These are phyloP conservation scores for Plasmopara halstedii DNA, from an alignment of 352 stramenopile genomes.

Conservation along the genomic window DNA sequence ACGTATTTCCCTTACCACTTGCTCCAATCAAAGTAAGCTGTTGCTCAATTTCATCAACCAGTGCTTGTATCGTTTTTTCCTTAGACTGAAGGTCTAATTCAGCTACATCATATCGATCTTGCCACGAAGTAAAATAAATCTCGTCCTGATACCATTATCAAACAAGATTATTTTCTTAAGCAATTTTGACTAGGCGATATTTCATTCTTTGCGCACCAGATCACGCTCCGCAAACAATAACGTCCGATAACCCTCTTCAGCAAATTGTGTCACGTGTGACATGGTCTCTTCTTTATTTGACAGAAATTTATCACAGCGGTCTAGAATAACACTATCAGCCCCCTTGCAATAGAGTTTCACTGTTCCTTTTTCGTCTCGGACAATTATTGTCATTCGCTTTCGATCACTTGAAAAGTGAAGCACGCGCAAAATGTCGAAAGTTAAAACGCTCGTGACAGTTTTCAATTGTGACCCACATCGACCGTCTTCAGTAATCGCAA, in stretches of 20 bases:
- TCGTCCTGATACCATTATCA: constrained; percentile 30
- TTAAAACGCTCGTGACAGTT: constrained; percentile 54
- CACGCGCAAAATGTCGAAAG: constrained; percentile 64
- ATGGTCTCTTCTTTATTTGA: constrained; percentile 48
- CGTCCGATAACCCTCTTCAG: constrained; percentile 77
- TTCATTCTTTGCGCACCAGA: constrained; percentile 33
- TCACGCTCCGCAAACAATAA: constrained; percentile 73
- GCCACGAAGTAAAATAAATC: constrained; percentile 62
- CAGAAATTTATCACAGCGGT: constrained; percentile 54
- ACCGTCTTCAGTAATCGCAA: constrained; percentile 63
- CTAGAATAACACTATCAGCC: constrained; percentile 68
- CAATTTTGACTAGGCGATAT: not conserved
- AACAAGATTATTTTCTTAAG: not conserved
- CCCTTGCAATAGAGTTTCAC: constrained; percentile 79
- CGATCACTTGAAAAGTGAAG: constrained; percentile 72
- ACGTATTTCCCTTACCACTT: constrained; percentile 37
- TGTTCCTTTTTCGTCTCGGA: constrained; percentile 41
- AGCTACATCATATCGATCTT: constrained; percentile 53
- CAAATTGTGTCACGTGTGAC: constrained; percentile 77
- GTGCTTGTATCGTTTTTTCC: constrained; percentile 42
- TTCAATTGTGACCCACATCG: constrained; percentile 43
- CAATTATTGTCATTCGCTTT: constrained; percentile 79
- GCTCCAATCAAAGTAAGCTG: constrained; percentile 81
- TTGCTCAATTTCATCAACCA: constrained; percentile 77
- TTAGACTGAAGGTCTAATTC: constrained; percentile 65